Conservation (phyloP, 2,329 filamentous ascomycete species). For the Colletotrichum chlorophyti region DNA sequence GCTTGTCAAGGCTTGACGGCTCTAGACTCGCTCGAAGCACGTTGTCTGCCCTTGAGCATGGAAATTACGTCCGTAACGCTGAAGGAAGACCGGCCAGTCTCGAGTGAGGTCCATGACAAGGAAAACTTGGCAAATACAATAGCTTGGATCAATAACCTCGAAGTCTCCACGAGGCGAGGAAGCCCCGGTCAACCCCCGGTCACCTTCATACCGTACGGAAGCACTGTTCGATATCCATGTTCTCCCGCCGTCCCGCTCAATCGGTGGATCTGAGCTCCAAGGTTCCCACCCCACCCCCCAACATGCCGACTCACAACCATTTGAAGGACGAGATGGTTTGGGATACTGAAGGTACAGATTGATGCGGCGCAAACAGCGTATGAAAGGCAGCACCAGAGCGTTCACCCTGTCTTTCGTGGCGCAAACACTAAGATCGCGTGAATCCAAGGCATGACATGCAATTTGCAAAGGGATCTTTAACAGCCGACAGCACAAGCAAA, state of each 20-base stretch:
- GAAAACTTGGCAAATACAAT: too few relatives aligned
- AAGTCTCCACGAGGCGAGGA: conserved; percentile 21
- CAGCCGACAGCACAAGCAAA: conserved; percentile 1
- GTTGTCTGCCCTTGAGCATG: conserved; percentile 8
- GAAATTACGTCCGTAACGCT: conserved; percentile 22
- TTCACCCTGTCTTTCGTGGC: not conserved
- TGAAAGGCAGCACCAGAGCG: not conserved
- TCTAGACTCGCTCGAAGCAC: conserved; percentile 1
- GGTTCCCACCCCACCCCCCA: conserved; percentile 20
- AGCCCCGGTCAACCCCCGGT: conserved; percentile 2
- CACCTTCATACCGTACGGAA: conserved; percentile 26
- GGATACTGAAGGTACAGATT: conserved; percentile 7
- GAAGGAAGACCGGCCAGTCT: not conserved
- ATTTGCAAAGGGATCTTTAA: not conserved
- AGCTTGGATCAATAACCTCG: conserved; percentile 16
- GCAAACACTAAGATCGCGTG: conserved; percentile 8
- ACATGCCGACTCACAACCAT: conserved; percentile 3
- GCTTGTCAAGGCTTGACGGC: not conserved
- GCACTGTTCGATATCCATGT: conserved; percentile 26
- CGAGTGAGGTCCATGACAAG: too few relatives aligned
- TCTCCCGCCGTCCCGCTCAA: conserved; percentile 27
- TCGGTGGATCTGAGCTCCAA: conserved; percentile 15
- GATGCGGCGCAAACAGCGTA: conserved; percentile 1
- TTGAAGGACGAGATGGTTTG: too few relatives aligned
- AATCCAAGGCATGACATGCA: not conserved